Evolutionary conservation across 2,329 filamentous ascomycete species (phyloP).

Genomic region (Fusarium vanettenii): DNA sequence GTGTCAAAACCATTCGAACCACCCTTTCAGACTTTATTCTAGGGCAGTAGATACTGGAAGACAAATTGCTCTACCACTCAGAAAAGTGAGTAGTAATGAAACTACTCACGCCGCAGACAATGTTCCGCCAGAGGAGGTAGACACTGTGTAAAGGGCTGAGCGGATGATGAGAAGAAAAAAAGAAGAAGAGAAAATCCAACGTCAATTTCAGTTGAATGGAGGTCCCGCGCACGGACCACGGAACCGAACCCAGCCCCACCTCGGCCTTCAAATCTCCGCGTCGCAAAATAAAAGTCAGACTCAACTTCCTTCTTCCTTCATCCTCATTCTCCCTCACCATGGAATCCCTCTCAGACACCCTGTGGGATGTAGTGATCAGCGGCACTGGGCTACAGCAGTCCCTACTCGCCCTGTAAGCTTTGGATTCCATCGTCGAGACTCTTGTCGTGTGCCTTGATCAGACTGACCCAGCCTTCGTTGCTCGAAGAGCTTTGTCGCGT

Average conservation of each 20-base stretch:
- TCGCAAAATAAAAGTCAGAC: constrained; percentile 23
- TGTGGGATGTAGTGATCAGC: constrained; percentile 83
- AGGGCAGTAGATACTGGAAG: constrained; percentile 91
- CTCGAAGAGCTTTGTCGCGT: constrained; percentile 85
- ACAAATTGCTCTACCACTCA: constrained; percentile 73
- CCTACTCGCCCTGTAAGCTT: constrained; percentile 79
- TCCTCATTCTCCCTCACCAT: constrained; percentile 58
- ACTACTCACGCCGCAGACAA: constrained; percentile 59
- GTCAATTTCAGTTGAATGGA: constrained; percentile 3
- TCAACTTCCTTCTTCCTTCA: constrained; percentile 18
- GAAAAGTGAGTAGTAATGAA: constrained; percentile 58
- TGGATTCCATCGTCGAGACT: constrained; percentile 47
- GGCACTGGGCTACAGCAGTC: constrained; percentile 84
- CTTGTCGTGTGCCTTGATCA: constrained; percentile 39
- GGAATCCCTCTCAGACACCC: constrained; percentile 79
- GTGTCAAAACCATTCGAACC: constrained; percentile 84
- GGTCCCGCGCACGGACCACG: constrained; percentile 39
- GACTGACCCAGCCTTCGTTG: constrained; percentile 47
- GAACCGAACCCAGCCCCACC: constrained; percentile 36
- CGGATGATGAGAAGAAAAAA: constrained; percentile 42
- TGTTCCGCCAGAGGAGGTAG: constrained; percentile 42
- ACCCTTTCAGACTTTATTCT: constrained; percentile 82
- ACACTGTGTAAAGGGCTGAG: constrained; percentile 48
- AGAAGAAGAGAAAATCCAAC: constrained; percentile 44
- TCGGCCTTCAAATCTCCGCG: constrained; percentile 31